Percentiles rank a stretch among this genome's conserved stretches.
Conservation (phyloP, 768 basidiomycete genomes). For the Pleurotus giganteus region DNA sequence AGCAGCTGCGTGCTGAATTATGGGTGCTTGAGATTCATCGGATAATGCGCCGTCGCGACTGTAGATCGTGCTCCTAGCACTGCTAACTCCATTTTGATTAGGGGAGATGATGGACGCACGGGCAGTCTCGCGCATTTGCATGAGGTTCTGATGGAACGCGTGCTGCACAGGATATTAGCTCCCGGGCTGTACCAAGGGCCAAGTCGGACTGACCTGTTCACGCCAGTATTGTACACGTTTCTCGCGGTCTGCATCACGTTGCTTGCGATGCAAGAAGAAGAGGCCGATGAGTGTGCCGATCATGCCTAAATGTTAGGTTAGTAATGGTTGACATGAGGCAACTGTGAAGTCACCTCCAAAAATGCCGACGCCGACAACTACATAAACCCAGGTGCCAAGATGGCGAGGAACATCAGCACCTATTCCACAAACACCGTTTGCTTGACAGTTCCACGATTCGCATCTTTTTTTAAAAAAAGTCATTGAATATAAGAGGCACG, state of each 20-base stretch:
- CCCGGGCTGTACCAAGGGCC: no score
- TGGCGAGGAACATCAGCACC: conserved; percentile 59
- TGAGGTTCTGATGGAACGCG: conserved; percentile 76
- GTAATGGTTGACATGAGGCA: neutral
- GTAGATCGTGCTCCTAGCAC: conserved; percentile 49
- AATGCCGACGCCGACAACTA: conserved; percentile 68
- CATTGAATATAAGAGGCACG: neutral
- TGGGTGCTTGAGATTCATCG: conserved; percentile 56
- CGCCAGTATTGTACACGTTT: conserved; percentile 88
- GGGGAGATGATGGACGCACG: conserved; percentile 63
- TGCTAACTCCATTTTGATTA: conserved; percentile 40
- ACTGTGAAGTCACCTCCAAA: conserved; percentile 54
- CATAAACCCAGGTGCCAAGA: conserved; percentile 68
- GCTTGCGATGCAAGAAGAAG: conserved; percentile 67
- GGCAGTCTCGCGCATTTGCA: conserved; percentile 77
- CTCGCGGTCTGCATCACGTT: conserved; percentile 74
- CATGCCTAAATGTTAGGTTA: conserved; percentile 54
- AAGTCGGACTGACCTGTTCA: conserved; percentile 59
- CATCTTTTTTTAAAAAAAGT: conserved; percentile 61
- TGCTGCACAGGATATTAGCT: conserved; percentile 39
- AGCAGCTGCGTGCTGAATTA: conserved; percentile 40
- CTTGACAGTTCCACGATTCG: conserved; percentile 69
- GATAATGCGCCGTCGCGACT: conserved; percentile 43
- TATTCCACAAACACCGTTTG: conserved; percentile 58
- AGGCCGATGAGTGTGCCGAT: conserved; percentile 64